Conservation (phyloP, 2,329 filamentous ascomycete genomes). For the Penicillium occitanis region DNA sequence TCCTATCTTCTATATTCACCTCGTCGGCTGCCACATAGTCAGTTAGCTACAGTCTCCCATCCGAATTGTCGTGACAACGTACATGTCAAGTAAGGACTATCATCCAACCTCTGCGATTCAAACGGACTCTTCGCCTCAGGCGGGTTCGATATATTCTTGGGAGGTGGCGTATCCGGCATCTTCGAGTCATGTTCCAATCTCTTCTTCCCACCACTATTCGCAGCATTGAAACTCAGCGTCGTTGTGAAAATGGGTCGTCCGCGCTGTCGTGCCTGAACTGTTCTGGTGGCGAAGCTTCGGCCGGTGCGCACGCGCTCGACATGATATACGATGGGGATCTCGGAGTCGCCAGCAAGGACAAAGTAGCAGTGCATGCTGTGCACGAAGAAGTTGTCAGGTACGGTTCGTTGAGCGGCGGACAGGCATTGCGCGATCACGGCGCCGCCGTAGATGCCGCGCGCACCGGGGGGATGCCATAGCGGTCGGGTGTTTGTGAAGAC, state of each 20-base stretch:
- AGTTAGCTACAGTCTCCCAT: neutral
- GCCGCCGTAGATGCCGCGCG: conserved; percentile 90
- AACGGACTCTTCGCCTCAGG: conserved; percentile 7
- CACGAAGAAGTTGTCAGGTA: conserved; percentile 73
- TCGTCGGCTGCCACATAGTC: conserved; percentile 34
- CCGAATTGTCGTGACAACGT: neutral
- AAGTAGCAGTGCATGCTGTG: conserved; percentile 99
- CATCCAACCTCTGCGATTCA: conserved; percentile 11
- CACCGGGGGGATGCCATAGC: conserved; percentile 88
- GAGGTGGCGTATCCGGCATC: conserved; percentile 56
- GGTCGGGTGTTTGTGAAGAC: conserved; percentile 93
- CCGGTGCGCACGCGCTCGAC: conserved; percentile 93
- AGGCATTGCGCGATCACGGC: conserved; percentile 91
- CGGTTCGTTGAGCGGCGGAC: conserved; percentile 82
- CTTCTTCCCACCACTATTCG: conserved; percentile 53
- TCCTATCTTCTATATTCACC: conserved; percentile 62
- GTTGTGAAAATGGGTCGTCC: conserved; percentile 93
- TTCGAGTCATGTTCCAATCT: conserved; percentile 65
- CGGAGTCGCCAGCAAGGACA: conserved; percentile 80
- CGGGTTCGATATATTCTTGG: conserved; percentile 33
- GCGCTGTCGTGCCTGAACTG: conserved; percentile 89
- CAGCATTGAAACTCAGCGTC: conserved; percentile 81
- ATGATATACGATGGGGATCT: conserved; percentile 88
- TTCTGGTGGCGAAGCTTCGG: conserved; percentile 83
- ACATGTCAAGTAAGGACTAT: conserved; percentile 4